Conservation (phyloP, 2,329 filamentous ascomycete species). For the Trichophyton simii region DNA sequence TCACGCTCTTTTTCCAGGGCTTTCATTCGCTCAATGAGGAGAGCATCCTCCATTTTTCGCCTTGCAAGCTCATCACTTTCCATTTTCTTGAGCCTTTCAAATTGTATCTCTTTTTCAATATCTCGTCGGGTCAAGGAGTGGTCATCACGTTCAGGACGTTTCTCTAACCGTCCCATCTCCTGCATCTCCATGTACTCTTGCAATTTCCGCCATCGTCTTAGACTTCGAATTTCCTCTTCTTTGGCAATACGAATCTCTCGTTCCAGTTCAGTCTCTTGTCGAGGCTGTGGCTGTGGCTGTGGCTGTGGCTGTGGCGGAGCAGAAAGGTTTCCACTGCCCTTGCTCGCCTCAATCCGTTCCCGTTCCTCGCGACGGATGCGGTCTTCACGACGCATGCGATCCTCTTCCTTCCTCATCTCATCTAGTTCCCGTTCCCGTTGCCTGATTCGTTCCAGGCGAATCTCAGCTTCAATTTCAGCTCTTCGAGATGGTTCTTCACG, state of each 20-base stretch:
- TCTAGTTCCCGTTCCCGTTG: background rate
- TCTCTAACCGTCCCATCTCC: conserved; percentile 15
- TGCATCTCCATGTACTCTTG: background rate
- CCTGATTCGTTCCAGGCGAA: background rate
- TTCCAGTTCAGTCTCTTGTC: conserved; percentile 4
- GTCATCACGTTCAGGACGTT: background rate
- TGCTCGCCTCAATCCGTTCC: background rate
- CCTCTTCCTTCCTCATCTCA: background rate
- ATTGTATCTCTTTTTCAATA: conserved; percentile 22
- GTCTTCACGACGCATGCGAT: background rate
- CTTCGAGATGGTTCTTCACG: background rate
- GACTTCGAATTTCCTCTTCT: background rate
- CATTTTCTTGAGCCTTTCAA: conserved; percentile 22
- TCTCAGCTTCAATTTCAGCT: background rate
- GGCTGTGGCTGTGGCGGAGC: background rate
- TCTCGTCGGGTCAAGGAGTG: conserved; percentile 13
- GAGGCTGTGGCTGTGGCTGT: background rate
- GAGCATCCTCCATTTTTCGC: conserved; percentile 15
- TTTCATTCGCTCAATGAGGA: conserved; percentile 18
- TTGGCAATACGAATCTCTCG: background rate
- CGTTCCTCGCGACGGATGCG: background rate
- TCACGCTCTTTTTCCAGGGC: conserved; percentile 20
- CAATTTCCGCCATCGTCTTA: background rate
- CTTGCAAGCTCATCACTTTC: conserved; percentile 17
- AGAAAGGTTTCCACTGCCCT: background rate